A percentile compares a stretch with the other conserved stretches of the same genome.
Conservation (phyloP, 805 yeast species). For the Suhomyces tanzawaensis region DNA sequence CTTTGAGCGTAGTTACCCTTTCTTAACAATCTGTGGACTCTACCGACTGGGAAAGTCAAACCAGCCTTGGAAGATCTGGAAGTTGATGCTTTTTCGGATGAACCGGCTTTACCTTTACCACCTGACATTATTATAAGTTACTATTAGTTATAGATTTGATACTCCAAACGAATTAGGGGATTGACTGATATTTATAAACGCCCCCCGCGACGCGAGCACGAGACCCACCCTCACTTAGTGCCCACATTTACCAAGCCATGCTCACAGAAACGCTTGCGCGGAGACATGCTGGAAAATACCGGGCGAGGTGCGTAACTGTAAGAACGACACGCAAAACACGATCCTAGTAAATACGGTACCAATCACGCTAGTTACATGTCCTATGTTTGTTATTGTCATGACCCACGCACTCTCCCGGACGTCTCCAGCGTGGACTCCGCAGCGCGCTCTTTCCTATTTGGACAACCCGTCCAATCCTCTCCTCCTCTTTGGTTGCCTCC, state of each 20-base stretch:
- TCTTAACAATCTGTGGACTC: slow-evolving; percentile 51
- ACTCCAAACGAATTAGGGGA: slow-evolving; percentile 1
- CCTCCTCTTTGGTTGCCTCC: slow-evolving; percentile 1
- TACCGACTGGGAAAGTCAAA: slow-evolving; percentile 50
- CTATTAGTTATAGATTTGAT: background rate
- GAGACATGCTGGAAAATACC: slow-evolving; percentile 3
- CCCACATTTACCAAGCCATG: slow-evolving; percentile 1
- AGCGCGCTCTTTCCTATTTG: background rate
- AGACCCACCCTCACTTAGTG: slow-evolving; percentile 1
- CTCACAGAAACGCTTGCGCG: slow-evolving; percentile 2
- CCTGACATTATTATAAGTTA: slow-evolving; percentile 14
- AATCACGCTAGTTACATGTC: background rate
- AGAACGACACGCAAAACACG: slow-evolving; percentile 3
- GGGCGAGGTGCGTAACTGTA: slow-evolving; percentile 2
- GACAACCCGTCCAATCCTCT: background rate
- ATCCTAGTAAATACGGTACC: background rate
- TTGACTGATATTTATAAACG: slow-evolving; percentile 4
- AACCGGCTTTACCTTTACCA: slow-evolving; percentile 41
- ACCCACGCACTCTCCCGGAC: slow-evolving; percentile 3
- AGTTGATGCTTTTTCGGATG: slow-evolving; percentile 48
- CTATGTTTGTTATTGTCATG: slow-evolving; percentile 1
- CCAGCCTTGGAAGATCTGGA: slow-evolving; percentile 51
- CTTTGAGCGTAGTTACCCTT: slow-evolving; percentile 52
- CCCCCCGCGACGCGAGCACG: slow-evolving; percentile 5
- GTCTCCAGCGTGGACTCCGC: slow-evolving; percentile 3